A percentile compares a stretch with the other conserved stretches of the same genome.
phyloP scores from a whole-genome alignment of 345 rosid species.

The Syzygium aromaticum region DNA sequence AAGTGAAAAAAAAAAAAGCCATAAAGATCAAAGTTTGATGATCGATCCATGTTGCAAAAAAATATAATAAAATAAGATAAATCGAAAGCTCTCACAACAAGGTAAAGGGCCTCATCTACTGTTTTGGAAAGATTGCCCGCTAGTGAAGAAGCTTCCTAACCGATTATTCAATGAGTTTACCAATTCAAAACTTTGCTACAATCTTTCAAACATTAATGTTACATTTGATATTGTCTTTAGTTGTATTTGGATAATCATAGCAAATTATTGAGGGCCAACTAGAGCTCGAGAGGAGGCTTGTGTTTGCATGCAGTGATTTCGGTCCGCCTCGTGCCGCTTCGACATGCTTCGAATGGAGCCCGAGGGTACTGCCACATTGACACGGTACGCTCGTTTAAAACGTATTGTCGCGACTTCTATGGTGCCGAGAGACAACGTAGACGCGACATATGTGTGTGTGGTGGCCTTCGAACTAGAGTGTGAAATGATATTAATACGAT shows the following conservation, averaged over 20 bases:
- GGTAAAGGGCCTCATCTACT: neutral
- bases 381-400: neutral
- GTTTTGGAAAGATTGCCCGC: neutral
- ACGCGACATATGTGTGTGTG: rapidly evolving
- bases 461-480: rapidly evolving
- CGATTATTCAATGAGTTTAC: neutral
- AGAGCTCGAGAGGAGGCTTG: neutral
- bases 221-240: neutral
- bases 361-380: neutral
- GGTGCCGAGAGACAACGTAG: neutral
- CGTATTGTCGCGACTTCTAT: neutral
- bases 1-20: neutral
- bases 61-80: neutral
- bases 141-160: neutral
- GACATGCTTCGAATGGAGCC: neutral
- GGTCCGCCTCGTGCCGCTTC: neutral
- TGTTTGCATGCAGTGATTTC: neutral
- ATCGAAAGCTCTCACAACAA: neutral
- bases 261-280: neutral
- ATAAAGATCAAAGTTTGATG: neutral
- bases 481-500: neutral
- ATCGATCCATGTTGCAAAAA: neutral
- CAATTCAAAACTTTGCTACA: neutral
- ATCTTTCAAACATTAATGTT: neutral
- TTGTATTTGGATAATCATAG: neutral